Evolutionary conservation across 2,329 filamentous ascomycete genomes (phyloP), one percentile per base, ranked within the genome.

Genomic region (Stagonosporopsis cucurbitacearum): DNA sequence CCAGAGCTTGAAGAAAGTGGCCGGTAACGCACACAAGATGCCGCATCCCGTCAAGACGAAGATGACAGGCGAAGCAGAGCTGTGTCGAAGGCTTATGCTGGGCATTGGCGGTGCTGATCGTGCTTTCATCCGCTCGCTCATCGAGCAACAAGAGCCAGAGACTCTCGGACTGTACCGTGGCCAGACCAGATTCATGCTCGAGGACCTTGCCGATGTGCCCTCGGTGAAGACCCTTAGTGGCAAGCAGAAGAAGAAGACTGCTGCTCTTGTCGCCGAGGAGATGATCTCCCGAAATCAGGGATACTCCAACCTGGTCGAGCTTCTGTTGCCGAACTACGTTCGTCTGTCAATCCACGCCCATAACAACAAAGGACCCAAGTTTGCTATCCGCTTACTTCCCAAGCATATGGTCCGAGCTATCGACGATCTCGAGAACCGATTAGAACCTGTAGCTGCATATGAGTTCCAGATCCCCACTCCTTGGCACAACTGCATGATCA

Each of bases 261-360:
- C 72, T 11, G 61, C 68, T 25, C 66, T 64, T 22, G 70, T 76
- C 6, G 72, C 75, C 1, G 65, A 70, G 33, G 73, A 76, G 52
- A 77, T 76, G 74, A 72, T 76, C 25, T 67, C 68, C 19, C 71
- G 79, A 7, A 81, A 81, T 58, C 78, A 80, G 54, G 78, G 78
- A 9, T 81, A 81, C 55, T 81, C 79, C 2, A 81, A 80, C 45
- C 69, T 81, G 13, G 71, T 80, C n/a, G 78, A 80, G 65, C 62
- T 80, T 3, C 59, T 81, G 2, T 76, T 80, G 55, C 79, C 79
- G 1, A 74, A 78, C 54, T 75, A 78, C 50, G 69, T 82, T 37
- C 77, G 79, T n/a, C 70, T 81, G 0, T 81, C 78, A 0, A 81
- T 81, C 43, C 80, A 81, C 52, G 78, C 79, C 52, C 79, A 79